Conservation (phyloP, 208 protist species). For the Angomonas ambiguus region DNA sequence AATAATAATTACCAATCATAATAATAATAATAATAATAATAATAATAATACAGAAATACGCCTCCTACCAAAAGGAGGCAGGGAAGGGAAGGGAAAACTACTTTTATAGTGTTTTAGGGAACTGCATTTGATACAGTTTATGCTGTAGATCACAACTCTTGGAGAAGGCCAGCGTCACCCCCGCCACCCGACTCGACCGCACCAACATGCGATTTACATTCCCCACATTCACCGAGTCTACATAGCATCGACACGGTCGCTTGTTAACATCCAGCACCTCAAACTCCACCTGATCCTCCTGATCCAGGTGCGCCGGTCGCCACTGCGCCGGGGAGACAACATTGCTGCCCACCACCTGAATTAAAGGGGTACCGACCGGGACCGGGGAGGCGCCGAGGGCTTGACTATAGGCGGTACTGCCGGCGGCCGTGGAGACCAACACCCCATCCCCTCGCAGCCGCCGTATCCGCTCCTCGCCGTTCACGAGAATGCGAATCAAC, state of each 20-base stretch:
- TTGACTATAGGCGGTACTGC: conserved; percentile 86
- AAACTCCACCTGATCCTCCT: conserved; percentile 87
- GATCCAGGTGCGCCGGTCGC: conserved; percentile 79
- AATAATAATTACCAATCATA: too few relatives aligned
- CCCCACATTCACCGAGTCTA: conserved; percentile 83
- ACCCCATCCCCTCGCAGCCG: conserved; percentile 82
- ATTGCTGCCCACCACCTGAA: conserved; percentile 89
- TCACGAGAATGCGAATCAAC: conserved; percentile 85
- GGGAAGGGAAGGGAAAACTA: too few relatives aligned
- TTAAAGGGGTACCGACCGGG: conserved; percentile 78
- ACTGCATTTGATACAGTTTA: conserved; percentile 90
- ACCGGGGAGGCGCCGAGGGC: conserved; percentile 85
- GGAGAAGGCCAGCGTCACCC: conserved; percentile 78
- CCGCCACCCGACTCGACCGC: conserved; percentile 77
- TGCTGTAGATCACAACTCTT: conserved; percentile 85
- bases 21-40: too few relatives aligned
- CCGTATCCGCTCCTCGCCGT: conserved; percentile 81
- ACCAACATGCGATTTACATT: conserved; percentile 80
- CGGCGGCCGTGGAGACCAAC: conserved; percentile 82
- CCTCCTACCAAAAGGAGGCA: too few relatives aligned
- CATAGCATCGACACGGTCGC: conserved; percentile 83
- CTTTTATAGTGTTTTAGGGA: conserved; percentile 58
- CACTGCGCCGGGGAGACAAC: conserved; percentile 86
- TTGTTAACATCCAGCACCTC: conserved; percentile 82
- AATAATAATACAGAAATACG: neutral